phyloP scores from a whole-genome alignment of 805 yeast species.

The Yarrowia divulgata region DNA sequence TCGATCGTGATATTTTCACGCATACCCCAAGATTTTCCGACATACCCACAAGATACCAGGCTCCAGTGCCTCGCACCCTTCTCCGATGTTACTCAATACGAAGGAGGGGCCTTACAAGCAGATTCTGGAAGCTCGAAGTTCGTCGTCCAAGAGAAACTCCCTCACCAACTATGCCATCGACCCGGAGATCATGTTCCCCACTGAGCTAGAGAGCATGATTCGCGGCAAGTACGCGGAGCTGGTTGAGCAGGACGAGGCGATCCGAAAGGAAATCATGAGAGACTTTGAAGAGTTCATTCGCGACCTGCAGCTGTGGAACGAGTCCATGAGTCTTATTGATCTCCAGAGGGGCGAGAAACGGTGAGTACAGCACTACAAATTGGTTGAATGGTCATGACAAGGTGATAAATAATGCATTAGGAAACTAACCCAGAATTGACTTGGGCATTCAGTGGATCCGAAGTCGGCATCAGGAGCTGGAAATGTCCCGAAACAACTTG shows the following conservation, averaged over 20 bases:
- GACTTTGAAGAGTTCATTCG: slow-evolving; percentile 31
- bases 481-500: slow-evolving; percentile 36
- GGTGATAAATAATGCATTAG: slow-evolving; percentile 26
- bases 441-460: slow-evolving; percentile 29
- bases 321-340: slow-evolving; percentile 28
- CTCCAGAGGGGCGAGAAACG: slow-evolving; percentile 29
- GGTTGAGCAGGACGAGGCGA: slow-evolving; percentile 20
- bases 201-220: slow-evolving; percentile 29
- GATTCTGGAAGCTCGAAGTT: slow-evolving; percentile 14
- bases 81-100: slow-evolving; percentile 15
- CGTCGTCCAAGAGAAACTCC: slow-evolving; percentile 20
- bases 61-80: slow-evolving; percentile 1
- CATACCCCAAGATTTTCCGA: slow-evolving; percentile 4
- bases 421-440: slow-evolving; percentile 30
- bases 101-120: slow-evolving; percentile 35
- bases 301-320: slow-evolving; percentile 27
- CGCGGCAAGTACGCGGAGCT: slow-evolving; percentile 34
- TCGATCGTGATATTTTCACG: background rate
- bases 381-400: background rate
- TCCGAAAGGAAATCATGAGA: slow-evolving; percentile 27
- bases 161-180: slow-evolving; percentile 24
- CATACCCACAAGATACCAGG: slow-evolving; percentile 4
- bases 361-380: background rate
- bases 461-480: slow-evolving; percentile 35
- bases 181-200: slow-evolving; percentile 27